Evolutionary conservation across 352 stramenopile species (phyloP), one percentile per base, ranked within the genome.

Genomic region (Pythium monospermum): DNA sequence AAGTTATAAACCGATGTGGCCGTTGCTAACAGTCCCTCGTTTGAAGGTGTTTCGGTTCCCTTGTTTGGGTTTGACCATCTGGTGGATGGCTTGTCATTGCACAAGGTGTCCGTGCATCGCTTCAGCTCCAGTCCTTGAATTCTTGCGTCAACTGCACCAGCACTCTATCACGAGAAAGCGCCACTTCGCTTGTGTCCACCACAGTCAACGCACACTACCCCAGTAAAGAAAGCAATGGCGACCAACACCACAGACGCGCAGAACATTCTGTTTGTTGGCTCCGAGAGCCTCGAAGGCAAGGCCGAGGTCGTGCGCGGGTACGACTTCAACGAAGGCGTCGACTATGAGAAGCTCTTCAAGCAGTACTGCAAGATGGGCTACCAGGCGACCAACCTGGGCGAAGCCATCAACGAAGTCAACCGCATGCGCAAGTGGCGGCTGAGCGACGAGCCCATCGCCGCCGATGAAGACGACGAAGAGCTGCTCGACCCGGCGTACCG

Each of bases 351-450:
- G 48, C 66, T 97, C 44, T 75, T 97, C 66, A 62, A 80, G 52
- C 62, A 75, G 28, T 96, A 96, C 62, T 40, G 71, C 46, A 79
- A 66, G 22, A 96, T 96, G 76, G 92, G 92, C 30, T 98, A 97
- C 67, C 92, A 98, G 74, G 96, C 94, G 37, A 99, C 96, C 18
- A 99, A 99, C 59, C 60, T 99, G 43, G 96, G 86, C 41, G 69
- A 95, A 30, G 97, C 97, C 10, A 93, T 99, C 35, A 78, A 99
- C 46, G 95, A 99, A 75, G 96, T 99, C 53, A 96, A 98, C 61
- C 77, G 94, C 49, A 99, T 99, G 83, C 84, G 97, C 53, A 83
- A 85, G 52, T 99, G 97, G 97, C 81, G 97, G 4, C 73, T 99
- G 32, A 97, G 76, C 50, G 91, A 99, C 68, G 82, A 96, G 5